Evolutionary conservation across 2,329 filamentous ascomycete genomes (phyloP).

Genomic region (Colletotrichum sp.): DNA sequence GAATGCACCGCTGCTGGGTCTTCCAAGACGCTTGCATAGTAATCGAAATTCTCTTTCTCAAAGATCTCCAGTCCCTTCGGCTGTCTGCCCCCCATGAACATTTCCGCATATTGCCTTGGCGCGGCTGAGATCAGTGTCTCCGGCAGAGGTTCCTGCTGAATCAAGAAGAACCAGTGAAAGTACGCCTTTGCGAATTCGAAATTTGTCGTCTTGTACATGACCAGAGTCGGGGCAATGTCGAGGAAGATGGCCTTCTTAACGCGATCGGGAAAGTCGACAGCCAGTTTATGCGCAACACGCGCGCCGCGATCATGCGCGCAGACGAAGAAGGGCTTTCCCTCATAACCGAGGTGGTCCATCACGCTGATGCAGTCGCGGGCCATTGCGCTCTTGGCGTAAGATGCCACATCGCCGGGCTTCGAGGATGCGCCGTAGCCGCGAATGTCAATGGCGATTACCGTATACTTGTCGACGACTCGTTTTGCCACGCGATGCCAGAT

Average conservation of each 20-base stretch:
- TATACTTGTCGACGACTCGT: slow-evolving; percentile 42
- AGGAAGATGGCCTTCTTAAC: slow-evolving; percentile 50
- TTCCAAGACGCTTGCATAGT: slow-evolving; percentile 46
- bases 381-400: slow-evolving; percentile 55
- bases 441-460: slow-evolving; percentile 51
- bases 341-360: slow-evolving; percentile 47
- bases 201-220: slow-evolving; percentile 53
- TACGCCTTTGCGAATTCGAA: slow-evolving; percentile 52
- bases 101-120: slow-evolving; percentile 43
- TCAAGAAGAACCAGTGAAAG: slow-evolving; percentile 66
- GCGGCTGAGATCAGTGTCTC: slow-evolving; percentile 49
- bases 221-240: slow-evolving; percentile 60
- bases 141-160: slow-evolving; percentile 55
- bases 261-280: slow-evolving; percentile 48
- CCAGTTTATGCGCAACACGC: slow-evolving; percentile 58
- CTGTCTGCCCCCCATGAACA: slow-evolving; percentile 46
- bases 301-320: slow-evolving; percentile 64
- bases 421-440: slow-evolving; percentile 58
- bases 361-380: slow-evolving; percentile 49
- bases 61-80: slow-evolving; percentile 39
- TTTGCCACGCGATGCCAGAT: slow-evolving; percentile 56
- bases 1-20: slow-evolving; percentile 48
- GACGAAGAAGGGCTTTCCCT: slow-evolving; percentile 43
- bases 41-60: slow-evolving; percentile 35
- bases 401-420: slow-evolving; percentile 39